Base-by-base conservation (phyloP, 2,329 filamentous ascomycete species). In the Neofusicoccum sp. region DNA sequence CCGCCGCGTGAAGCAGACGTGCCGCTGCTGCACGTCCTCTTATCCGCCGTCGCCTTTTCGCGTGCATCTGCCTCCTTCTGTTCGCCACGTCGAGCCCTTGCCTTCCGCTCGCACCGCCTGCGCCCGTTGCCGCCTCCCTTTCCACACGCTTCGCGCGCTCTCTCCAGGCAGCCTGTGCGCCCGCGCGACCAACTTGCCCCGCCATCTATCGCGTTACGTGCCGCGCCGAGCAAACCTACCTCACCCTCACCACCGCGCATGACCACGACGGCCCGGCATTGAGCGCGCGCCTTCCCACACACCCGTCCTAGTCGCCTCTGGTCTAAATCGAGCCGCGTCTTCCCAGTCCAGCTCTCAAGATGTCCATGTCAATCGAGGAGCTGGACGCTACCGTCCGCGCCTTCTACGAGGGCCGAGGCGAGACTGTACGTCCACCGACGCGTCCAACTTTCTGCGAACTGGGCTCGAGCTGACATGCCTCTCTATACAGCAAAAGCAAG, bases 371-470 rank as follows among this genome's bases (percentile, higher is more conserved):
- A 74, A 94, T 99, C 80, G 88, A 90, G 79, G 95, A 99, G 87
- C 88, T 99, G 83, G 95, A 99, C 87, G 89, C 85, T 79, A 95
- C 93, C 70, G 94, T 98, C 85, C 93, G 91, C 78, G 88, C 92
- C 83, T 98, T 99, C 81, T 99, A 97, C 76, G 94, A 98, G 82
- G 93, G 93, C 77, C 91, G 94, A 79, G 95, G 95, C 72, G 92
- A 97, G 66, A 87, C 93, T 84, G 93, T 96, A 84, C 73, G 89
- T 81, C 66, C n/a, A 22, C 44, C 44, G 61, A 69, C 59, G 29
- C 59, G 43, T 52, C 44, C 39, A 49, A 33, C 52, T 6, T 12
- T 45, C 37, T 34, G 9, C 31, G 22, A 14, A 8, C 31, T 47
- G 41, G 11, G 16, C 44, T 5, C 16, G 3, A 82, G 69, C 69